Base-by-base conservation (phyloP, 495 filamentous ascomycete genomes). In the Chaetomium cochliodes region DNA sequence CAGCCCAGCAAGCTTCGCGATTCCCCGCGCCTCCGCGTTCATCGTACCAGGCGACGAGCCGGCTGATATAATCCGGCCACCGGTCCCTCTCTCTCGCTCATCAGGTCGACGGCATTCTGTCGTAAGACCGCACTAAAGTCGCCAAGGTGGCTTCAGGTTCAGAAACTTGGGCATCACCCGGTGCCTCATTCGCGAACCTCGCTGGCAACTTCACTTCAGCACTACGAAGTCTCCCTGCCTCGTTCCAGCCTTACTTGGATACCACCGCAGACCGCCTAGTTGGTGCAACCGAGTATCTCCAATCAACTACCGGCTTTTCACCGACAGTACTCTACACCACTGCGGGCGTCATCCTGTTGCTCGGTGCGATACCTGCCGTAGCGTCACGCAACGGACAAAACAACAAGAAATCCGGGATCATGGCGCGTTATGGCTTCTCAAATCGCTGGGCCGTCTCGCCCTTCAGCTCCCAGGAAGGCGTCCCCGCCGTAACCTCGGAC, bases 401-500 rank as follows among this genome's bases (percentile, higher is more conserved):
- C 47, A 67, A 53, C 47, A 66, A 67, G 39, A 68, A 72, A 44
- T 53, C 60, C 55, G 67, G 60, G 33, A 81, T 74, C 65, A 89
- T 90, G 88, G 84, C 81, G 64, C 86, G 88, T 76, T 85, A 84
- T 74, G 83, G 82, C 67, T 86, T 84, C 73, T 74, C 83, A 49
- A 60, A 65, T 46, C 77, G 84, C 68, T 84, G 82, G 63, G 79
- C 77, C 63, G 73, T 86, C 59, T 84, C 85, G 55, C 82, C 85
- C 39, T 85, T 81, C 76, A 76, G 75, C 70, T 83, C 85, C 65
- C 74, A 72, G 15, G 74, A 73, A 20, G 75, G 72, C 61, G 73
- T 77, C 22, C 86, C 87, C 11, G 78, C 87, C 65, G 87, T 94
- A 66, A 88, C 83, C 72, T 90, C 93, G 57, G 84, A 83, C 13